Evolutionary conservation across 768 basidiomycete genomes (phyloP).

Genomic region (Epithele typhae): DNA sequence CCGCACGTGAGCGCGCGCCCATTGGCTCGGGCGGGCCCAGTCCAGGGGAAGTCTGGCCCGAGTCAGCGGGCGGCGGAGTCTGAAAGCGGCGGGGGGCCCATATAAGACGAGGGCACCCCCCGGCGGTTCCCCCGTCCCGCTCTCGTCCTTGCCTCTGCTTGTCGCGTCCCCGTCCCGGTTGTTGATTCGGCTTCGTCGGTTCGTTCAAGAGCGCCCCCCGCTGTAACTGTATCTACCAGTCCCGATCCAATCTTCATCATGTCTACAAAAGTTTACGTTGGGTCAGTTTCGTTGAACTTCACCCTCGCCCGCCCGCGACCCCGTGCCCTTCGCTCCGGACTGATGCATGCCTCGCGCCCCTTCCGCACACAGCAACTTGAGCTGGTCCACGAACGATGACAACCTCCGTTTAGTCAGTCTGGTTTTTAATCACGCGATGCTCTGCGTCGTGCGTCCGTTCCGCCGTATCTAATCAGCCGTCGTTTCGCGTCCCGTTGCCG

Average conservation of each 20-base stretch:
- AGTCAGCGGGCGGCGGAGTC: constrained; percentile 39
- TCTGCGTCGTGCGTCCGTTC: constrained; percentile 15
- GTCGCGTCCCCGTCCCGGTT: constrained; percentile 46
- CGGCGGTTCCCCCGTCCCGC: constrained; percentile 12
- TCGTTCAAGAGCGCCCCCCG: constrained; percentile 44
- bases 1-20: too few relatives aligned
- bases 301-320: constrained; percentile 32
- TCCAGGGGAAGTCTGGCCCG: constrained; percentile 11
- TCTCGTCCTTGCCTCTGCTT: constrained; percentile 40
- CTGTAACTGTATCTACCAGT: constrained; percentile 45
- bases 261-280: constrained; percentile 88
- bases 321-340: constrained; percentile 36
- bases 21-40: too few relatives aligned
- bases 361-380: constrained; percentile 78
- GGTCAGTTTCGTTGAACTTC: constrained; percentile 67
- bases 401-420: constrained; percentile 82
- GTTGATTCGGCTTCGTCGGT: constrained; percentile 51
- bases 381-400: constrained; percentile 96
- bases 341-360: constrained; percentile 26
- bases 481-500: constrained; percentile 35
- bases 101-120: constrained; percentile 34
- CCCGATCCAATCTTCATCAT: constrained; percentile 40
- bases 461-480: constrained; percentile 41
- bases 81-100: constrained; percentile 32
- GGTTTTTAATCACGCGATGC: constrained; percentile 30